Percentiles rank a stretch among this genome's conserved stretches.
These are phyloP conservation scores for Salix brachista DNA, from an alignment of 345 rosid genomes.

Conservation along the genomic window DNA sequence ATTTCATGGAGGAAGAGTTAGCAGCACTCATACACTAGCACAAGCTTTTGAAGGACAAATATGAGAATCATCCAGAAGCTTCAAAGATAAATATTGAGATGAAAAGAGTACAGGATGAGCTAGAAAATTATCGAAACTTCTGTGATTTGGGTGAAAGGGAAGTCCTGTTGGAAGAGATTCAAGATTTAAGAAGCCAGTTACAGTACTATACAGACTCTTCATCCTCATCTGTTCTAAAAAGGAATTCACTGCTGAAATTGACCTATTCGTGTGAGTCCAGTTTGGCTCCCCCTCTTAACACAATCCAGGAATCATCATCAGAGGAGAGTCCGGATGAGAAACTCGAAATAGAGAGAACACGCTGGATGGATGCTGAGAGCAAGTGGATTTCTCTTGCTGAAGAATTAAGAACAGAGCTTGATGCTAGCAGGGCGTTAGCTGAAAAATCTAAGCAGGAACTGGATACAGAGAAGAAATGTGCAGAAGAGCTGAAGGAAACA, in stretches of 20 bases:
- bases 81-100: conserved; percentile 65
- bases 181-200: conserved; percentile 79
- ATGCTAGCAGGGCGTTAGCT: conserved; percentile 48
- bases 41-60: conserved; percentile 84
- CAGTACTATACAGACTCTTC: conserved; percentile 73
- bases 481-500: conserved; percentile 80
- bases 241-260: conserved; percentile 49
- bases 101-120: conserved; percentile 74
- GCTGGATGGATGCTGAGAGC: conserved; percentile 80
- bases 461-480: conserved; percentile 75
- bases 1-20: conserved; percentile 80
- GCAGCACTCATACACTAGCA: conserved; percentile 69
- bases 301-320: conserved; percentile 49
- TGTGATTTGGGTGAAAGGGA: conserved; percentile 85
- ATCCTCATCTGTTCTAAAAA: conserved; percentile 42
- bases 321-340: conserved; percentile 55
- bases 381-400: conserved; percentile 89
- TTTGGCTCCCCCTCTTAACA: conserved; percentile 36
- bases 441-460: conserved; percentile 69
- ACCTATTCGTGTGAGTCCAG: conserved; percentile 52
- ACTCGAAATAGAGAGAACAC: conserved; percentile 54
- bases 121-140: conserved; percentile 69
- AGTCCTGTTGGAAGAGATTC: conserved; percentile 87
- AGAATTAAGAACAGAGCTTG: conserved; percentile 77
- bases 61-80: conserved; percentile 87